phyloP scores from a whole-genome alignment of 2,329 filamentous ascomycete genomes.

The Hypoxylon sp. region DNA sequence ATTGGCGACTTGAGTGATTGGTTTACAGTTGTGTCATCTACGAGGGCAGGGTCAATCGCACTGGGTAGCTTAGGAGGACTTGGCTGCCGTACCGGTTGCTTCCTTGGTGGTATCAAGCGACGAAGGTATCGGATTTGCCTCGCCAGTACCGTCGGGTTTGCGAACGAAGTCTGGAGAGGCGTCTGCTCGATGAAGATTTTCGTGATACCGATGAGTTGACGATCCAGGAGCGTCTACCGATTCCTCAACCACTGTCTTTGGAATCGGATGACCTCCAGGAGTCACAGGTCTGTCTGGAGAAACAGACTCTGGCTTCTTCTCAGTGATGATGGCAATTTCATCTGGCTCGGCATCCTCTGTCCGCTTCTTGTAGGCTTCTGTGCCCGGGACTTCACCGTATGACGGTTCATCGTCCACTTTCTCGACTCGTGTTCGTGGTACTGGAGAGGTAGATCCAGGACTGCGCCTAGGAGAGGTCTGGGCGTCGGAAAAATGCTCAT shows the following conservation, averaged over 20 bases:
- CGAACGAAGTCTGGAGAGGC: slow-evolving; percentile 67
- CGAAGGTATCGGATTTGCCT: slow-evolving; percentile 50
- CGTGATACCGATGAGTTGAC: slow-evolving; percentile 61
- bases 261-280: slow-evolving; percentile 61
- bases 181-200: slow-evolving; percentile 65
- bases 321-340: slow-evolving; percentile 68
- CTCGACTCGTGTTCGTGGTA: slow-evolving; percentile 72
- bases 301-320: slow-evolving; percentile 51
- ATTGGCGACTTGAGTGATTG: slow-evolving; percentile 51
- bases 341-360: slow-evolving; percentile 72
- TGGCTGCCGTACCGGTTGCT: slow-evolving; percentile 57
- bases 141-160: slow-evolving; percentile 58
- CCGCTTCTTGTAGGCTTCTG: slow-evolving; percentile 69
- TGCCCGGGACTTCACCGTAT: slow-evolving; percentile 74
- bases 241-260: slow-evolving; percentile 70
- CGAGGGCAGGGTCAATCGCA: slow-evolving; percentile 57
- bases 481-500: slow-evolving; percentile 79
- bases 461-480: slow-evolving; percentile 65
- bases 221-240: slow-evolving; percentile 62
- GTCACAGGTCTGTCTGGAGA: slow-evolving; percentile 51
- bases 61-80: slow-evolving; percentile 55
- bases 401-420: slow-evolving; percentile 71
- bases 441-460: slow-evolving; percentile 63
- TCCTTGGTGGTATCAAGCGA: slow-evolving; percentile 52
- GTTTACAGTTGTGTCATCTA: slow-evolving; percentile 53